Base-by-base conservation (phyloP, 306 rosid genomes). In the Lathyrus oleraceus region DNA sequence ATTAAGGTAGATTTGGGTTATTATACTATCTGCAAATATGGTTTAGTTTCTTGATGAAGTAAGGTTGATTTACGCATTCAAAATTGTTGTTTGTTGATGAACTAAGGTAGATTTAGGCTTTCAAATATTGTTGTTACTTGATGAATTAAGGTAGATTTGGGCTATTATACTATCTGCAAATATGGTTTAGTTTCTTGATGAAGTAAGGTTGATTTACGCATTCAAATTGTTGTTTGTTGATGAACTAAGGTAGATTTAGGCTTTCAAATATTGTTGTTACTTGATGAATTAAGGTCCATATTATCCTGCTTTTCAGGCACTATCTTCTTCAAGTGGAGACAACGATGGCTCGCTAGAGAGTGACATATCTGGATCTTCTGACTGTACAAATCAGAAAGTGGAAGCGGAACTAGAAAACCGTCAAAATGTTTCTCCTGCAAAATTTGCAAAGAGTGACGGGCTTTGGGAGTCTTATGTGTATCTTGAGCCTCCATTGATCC, bases 271-370 rank as follows among this genome's bases (percentile, higher is more conserved):
- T 6, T 32, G 8, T 32, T 32, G 38, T 32, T 32, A 6, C 8
- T 32, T 32, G 30, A 6, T 32, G 38, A 32, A 32, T 5, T 1
- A 8, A 49, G 75, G 30, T 35, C 16, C 30, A 45, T 72, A 8
- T 45, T 66, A 52, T 30, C 36, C 15, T 72, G 23, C 25, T 75
- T 76, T 75, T 82, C 80, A 87, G 91, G 79, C 79, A 23, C 67
- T 61, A 25, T 14, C 32, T 72, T 77, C 70, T 74, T 64, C 73
- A 65, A 38, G 25, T 42, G 62, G 68, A 32, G 63, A 69, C n/a
- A 35, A 19, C 63, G 59, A 47, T 27, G 65, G 28, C 58, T 73
- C 62, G 2, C 61, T 44, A 61, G 49, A 68, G 9, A 58, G 65
- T 35, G 78, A 71, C 8, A 6, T 32, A 32, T 32, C 38, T 77